Evolutionary conservation across 2,329 filamentous ascomycete species (phyloP).

Genomic region (Fusarium nanum): DNA sequence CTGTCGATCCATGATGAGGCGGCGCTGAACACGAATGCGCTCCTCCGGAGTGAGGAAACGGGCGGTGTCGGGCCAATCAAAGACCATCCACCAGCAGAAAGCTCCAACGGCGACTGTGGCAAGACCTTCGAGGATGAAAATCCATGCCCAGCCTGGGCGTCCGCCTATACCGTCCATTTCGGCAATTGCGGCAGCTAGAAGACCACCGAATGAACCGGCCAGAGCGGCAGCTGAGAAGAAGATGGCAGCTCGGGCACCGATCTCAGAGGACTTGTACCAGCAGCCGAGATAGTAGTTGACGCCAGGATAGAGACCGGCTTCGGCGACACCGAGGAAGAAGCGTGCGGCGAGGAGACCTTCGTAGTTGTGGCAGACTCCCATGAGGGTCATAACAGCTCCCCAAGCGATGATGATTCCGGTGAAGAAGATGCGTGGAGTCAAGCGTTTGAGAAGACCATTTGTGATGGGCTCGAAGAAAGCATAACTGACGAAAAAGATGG

Average conservation of each 20-base stretch:
- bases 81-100: conserved; percentile 76
- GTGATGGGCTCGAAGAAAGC: conserved; percentile 72
- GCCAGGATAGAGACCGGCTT: conserved; percentile 74
- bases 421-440: conserved; percentile 71
- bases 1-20: conserved; percentile 76
- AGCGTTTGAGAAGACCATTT: conserved; percentile 72
- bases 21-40: conserved; percentile 73
- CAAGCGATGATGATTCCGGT: conserved; percentile 73
- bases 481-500: conserved; percentile 79
- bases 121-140: conserved; percentile 75
- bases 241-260: conserved; percentile 76
- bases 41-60: conserved; percentile 75
- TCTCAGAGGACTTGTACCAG: conserved; percentile 82
- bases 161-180: conserved; percentile 71
- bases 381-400: conserved; percentile 59
- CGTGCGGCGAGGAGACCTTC: conserved; percentile 60
- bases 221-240: conserved; percentile 85
- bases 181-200: conserved; percentile 75
- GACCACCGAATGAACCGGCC: conserved; percentile 78
- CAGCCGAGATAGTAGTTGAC: conserved; percentile 77
- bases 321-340: conserved; percentile 72
- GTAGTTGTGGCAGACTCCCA: conserved; percentile 60
- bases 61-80: conserved; percentile 82
- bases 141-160: conserved; percentile 68
- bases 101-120: conserved; percentile 74